Evolutionary conservation across 1,284 basidiomycete species (phyloP), one percentile per base, ranked within the genome.

Genomic region (Puccinia hordei): DNA sequence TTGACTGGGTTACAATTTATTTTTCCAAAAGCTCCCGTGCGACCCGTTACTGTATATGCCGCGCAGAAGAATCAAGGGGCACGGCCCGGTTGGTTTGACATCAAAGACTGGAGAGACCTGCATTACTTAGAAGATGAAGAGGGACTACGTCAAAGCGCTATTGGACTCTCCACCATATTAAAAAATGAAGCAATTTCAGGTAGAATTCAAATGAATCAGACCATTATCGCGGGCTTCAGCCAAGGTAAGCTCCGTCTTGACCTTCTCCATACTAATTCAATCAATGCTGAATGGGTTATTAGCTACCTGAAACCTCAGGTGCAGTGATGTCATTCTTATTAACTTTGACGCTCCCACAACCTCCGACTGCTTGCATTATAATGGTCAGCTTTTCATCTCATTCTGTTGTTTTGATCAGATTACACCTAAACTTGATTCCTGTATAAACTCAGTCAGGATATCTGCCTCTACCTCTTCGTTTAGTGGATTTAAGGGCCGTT

Each of bases 111-210:
- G 73, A 24, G 55, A 59, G 73, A 75, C 59, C 63, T 75, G 10
- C 41, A 75, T 44, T 65, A 59, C 61, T 65, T 75, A 49, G 73
- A 75, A 51, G 73, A 75, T 51, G 73, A 75, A 51, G 73, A 75
- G 22, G 73, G 73, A 27, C 46, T 63, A 13, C 38, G 59, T 13
- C 53, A 75, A 27, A 75, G 73, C 59, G 30, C 22, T 13, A 75
- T 75, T 22, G 57, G 57, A 27, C 59, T 75, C 24, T 75, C 41
- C 6, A 63, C 35, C 17, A 65, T 75, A 19, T 24, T 75, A 35
- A 63, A 61, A 30, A 53, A 65, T 30, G 41, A 61, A 49, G 63
- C 49, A 22, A 22, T 49, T 49, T 6, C 41, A 65, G 73, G 73
- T 46, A 46, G 46, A 33, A 65, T 75, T 61, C 35, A 75, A 27